Conservation (phyloP, 352 stramenopile genomes). For the Globisporangium echinulatum region DNA sequence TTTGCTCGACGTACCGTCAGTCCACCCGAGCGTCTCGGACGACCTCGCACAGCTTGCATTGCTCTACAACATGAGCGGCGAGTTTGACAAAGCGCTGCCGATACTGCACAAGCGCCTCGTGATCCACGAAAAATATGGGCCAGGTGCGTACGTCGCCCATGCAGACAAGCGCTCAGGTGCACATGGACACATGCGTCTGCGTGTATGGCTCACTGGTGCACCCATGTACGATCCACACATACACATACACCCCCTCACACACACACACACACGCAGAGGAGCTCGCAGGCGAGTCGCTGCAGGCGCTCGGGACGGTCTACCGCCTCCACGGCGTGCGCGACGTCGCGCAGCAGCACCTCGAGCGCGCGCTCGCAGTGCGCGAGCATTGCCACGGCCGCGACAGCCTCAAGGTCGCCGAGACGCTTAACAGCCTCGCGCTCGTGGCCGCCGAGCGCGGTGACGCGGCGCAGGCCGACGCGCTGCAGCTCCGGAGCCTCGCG, state of each 20-base stretch:
- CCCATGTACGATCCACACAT: neutral
- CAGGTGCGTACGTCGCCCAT: constrained; percentile 20
- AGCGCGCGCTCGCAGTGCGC: constrained; percentile 40
- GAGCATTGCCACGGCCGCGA: constrained; percentile 41
- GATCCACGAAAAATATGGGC: constrained; percentile 76
- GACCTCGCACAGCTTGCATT: constrained; percentile 59
- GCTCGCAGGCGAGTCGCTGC: constrained; percentile 50
- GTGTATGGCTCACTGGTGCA: no score
- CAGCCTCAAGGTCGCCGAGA: constrained; percentile 69
- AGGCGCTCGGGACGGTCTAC: constrained; percentile 65
- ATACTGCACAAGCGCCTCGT: constrained; percentile 72
- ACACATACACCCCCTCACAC: neutral
- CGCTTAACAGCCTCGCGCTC: constrained; percentile 70
- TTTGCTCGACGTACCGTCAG: constrained; percentile 14
- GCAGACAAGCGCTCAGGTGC: neutral
- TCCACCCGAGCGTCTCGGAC: constrained; percentile 47
- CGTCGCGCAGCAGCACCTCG: constrained; percentile 52
- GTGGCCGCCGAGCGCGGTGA: constrained; percentile 38
- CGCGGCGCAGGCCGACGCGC: constrained; percentile 26
- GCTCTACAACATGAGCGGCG: constrained; percentile 65
- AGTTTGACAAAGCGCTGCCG: constrained; percentile 54
- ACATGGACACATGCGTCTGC: neutral
- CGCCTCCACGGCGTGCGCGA: constrained; percentile 43
- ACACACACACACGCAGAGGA: constrained; percentile 24
- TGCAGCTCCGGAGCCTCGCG: constrained; percentile 53